Evolutionary conservation across 305 asterid species (phyloP).

Genomic region (Ruellia speciosa): DNA sequence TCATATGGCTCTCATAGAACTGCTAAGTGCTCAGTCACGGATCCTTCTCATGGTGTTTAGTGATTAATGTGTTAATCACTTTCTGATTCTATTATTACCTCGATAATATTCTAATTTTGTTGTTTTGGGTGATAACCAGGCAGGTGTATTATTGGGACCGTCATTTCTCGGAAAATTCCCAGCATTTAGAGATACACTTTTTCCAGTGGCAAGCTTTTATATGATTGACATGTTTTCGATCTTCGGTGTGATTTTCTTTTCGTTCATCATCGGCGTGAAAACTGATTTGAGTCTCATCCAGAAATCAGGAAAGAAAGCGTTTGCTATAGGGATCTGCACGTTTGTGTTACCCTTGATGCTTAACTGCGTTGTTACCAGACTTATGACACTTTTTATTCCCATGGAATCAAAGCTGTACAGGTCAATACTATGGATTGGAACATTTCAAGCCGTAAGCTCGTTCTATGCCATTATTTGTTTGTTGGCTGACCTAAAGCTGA

Average conservation of each 20-base stretch:
- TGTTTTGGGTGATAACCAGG: constrained; percentile 26
- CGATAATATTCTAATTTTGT: neutral
- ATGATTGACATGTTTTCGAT: constrained; percentile 27
- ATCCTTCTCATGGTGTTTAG: no score
- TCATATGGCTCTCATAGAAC: no score
- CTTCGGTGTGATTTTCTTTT: constrained; percentile 35
- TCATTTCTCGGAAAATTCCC: constrained; percentile 23
- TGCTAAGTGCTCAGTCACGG: no score
- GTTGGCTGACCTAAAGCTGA: constrained; percentile 30
- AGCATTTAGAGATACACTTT: constrained; percentile 14
- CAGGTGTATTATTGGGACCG: constrained; percentile 37
- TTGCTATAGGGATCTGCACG: constrained; percentile 28
- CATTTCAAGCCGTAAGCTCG: constrained; percentile 31
- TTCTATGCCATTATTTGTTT: constrained; percentile 32
- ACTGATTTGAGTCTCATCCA: constrained; percentile 27
- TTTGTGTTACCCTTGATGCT: constrained; percentile 29
- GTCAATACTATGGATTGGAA: constrained; percentile 33
- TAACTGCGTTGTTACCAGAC: constrained; percentile 18
- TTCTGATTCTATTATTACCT: no score
- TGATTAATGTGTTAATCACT: no score
- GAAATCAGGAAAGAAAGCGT: constrained; percentile 31
- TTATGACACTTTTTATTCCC: constrained; percentile 16
- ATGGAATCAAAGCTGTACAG: constrained; percentile 27
- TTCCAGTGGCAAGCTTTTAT: constrained; percentile 30
- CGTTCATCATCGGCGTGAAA: constrained; percentile 41